phyloP scores from a whole-genome alignment of 768 basidiomycete species.

The Lentinula detonsa region DNA sequence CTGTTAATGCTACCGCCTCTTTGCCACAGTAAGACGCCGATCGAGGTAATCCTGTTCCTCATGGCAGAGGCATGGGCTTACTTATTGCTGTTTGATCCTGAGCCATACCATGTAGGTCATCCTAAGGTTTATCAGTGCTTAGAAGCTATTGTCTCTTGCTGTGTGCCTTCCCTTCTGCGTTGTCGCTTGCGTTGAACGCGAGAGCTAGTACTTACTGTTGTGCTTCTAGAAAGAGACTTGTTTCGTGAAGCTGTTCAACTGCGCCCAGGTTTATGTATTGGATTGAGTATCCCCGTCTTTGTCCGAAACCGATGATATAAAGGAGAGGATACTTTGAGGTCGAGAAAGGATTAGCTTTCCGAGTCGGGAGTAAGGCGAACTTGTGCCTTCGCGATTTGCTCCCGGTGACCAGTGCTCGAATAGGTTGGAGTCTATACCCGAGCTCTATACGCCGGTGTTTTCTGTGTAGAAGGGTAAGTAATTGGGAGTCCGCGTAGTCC shows the following conservation, averaged over 20 bases:
- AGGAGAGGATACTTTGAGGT: not conserved
- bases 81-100: no score
- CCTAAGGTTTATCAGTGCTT: not conserved
- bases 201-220: no score
- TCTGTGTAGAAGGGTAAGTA: not conserved
- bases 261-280: not conserved
- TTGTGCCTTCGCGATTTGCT: not conserved
- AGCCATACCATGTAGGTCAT: not conserved
- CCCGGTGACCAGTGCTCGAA: not conserved
- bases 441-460: not conserved
- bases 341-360: not conserved
- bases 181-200: no score
- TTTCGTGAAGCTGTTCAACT: not conserved
- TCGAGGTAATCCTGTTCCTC: not conserved
- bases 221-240: no score
- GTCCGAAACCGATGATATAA: not conserved
- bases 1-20: not conserved
- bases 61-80: not conserved
- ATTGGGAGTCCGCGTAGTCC: conserved; percentile 1
- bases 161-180: not conserved
- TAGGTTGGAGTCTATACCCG: not conserved
- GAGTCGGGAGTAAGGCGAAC: not conserved
- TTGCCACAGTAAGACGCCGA: not conserved
- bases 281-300: not conserved
- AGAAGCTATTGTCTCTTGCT: not conserved